These are phyloP conservation scores for Helianthus tuberosus DNA, from an alignment of 129 eudicot species.

Conservation along the genomic window DNA sequence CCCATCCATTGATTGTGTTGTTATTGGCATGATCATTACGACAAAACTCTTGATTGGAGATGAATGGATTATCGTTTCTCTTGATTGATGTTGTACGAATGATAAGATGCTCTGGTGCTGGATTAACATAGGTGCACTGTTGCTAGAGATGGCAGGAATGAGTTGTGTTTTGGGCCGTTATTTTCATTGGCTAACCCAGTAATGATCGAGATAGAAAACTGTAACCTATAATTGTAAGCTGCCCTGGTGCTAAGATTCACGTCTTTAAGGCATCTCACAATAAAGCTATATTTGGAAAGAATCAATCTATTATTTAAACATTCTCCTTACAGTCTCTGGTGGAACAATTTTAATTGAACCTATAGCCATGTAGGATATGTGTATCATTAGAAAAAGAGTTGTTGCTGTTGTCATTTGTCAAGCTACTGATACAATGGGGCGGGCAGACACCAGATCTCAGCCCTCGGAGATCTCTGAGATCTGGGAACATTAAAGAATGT, in stretches of 20 bases:
- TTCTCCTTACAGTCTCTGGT: background rate
- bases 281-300: no score
- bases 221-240: background rate
- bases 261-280: background rate
- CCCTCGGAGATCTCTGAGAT: background rate
- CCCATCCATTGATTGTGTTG: conserved; percentile 1
- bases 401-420: background rate
- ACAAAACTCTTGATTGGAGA: background rate
- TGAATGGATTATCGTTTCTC: background rate
- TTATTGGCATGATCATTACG: background rate
- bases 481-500: background rate
- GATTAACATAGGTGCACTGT: background rate
- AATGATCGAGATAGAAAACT: background rate
- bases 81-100: background rate
- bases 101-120: conserved; percentile 8
- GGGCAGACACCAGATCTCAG: background rate
- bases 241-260: background rate
- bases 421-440: background rate
- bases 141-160: conserved; percentile 1
- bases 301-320: background rate
- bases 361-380: no score
- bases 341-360: no score
- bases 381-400: background rate
- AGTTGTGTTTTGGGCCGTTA: background rate
- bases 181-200: background rate